A percentile compares a stretch with the other conserved stretches of the same genome.
Evolutionary conservation across 1,139 yeast genomes (phyloP).

Genomic region (Lodderomyces orthopsilosis): DNA sequence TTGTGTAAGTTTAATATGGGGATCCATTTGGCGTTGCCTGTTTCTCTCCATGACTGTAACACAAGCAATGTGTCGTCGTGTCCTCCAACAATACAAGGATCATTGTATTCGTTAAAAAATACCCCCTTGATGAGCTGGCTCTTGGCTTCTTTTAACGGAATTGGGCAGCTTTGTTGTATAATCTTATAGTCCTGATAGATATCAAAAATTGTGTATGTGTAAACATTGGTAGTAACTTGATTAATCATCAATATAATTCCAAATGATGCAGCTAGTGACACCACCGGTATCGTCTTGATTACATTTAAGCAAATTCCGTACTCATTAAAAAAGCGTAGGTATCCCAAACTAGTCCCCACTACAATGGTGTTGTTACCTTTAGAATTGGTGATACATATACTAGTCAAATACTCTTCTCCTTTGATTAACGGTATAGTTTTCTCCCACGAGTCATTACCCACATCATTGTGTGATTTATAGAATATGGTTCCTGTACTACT

Average conservation of each 20-base stretch:
- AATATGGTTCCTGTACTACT: conserved; percentile 36
- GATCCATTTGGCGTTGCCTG: conserved; percentile 79
- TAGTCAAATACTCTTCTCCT: conserved; percentile 33
- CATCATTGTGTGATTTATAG: conserved; percentile 42
- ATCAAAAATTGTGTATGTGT: conserved; percentile 38
- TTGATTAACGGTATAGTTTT: conserved; percentile 34
- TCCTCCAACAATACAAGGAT: conserved; percentile 82
- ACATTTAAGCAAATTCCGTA: conserved; percentile 42
- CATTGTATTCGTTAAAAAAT: conserved; percentile 81
- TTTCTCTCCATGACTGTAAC: conserved; percentile 73
- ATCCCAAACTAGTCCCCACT: conserved; percentile 44
- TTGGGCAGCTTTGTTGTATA: conserved; percentile 38
- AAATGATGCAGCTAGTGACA: conserved; percentile 35
- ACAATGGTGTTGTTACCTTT: conserved; percentile 29
- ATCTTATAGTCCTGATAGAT: conserved; percentile 35
- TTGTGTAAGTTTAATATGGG: conserved; percentile 73
- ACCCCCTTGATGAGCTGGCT: conserved; percentile 53
- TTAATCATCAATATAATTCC: conserved; percentile 34
- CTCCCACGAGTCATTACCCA: conserved; percentile 42
- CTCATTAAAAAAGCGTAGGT: conserved; percentile 38
- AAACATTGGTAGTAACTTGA: conserved; percentile 28
- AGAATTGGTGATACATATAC: conserved; percentile 29
- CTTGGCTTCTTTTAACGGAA: conserved; percentile 31
- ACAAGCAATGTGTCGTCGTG: conserved; percentile 66
- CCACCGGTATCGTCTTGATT: conserved; percentile 39